Evolutionary conservation across 495 filamentous ascomycete genomes (phyloP).

Genomic region (Neurospora sp.): DNA sequence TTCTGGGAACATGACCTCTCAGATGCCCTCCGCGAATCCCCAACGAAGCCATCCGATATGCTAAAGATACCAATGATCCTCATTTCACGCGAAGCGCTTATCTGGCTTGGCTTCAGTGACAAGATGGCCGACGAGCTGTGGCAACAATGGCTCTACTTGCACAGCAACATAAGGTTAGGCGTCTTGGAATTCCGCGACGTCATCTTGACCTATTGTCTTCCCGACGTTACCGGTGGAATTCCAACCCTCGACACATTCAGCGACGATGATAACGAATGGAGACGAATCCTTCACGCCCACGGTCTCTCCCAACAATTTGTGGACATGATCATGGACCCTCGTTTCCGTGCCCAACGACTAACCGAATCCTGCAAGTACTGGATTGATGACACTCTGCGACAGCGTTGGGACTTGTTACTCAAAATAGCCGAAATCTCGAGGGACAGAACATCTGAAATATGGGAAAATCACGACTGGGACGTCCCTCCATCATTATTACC

Average conservation of each 20-base stretch:
- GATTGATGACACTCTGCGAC: not conserved
- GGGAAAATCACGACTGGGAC: not conserved
- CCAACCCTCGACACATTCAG: not conserved
- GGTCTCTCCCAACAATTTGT: not conserved
- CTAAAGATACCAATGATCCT: not conserved
- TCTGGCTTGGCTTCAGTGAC: not conserved
- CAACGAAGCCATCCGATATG: not conserved
- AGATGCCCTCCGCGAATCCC: not conserved
- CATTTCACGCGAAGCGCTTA: not conserved
- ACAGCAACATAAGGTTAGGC: not conserved
- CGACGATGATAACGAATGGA: not conserved
- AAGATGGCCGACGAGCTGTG: not conserved
- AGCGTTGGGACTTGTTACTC: not conserved
- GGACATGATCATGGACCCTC: not conserved
- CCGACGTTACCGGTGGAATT: not conserved
- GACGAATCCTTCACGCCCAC: not conserved
- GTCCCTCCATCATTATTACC: not conserved
- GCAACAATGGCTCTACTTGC: not conserved
- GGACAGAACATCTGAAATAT: not conserved
- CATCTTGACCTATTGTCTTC: not conserved
- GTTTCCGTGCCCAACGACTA: not conserved
- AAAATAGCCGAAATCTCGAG: not conserved
- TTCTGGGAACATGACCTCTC: not conserved
- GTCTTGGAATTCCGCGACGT: not conserved
- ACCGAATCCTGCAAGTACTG: not conserved